phyloP scores from a whole-genome alignment of 2,329 filamentous ascomycete genomes.

The Colletotrichum endophyticum region DNA sequence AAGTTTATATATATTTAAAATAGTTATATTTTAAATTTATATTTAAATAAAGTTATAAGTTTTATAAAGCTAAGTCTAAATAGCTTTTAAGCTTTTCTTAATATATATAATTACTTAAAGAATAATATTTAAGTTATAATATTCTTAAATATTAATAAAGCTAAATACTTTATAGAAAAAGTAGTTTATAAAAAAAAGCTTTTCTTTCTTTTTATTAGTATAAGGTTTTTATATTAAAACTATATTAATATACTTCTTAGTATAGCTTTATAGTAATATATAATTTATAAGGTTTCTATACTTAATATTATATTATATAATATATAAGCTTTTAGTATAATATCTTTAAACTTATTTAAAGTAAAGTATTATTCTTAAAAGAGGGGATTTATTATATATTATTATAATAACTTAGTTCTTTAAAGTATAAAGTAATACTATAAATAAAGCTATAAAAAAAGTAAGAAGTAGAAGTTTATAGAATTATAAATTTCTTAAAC shows the following conservation, averaged over 20 bases:
- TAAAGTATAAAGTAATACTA: not conserved
- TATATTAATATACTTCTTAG: no score
- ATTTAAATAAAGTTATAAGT: not conserved
- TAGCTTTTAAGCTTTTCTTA: not conserved
- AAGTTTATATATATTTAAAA: not conserved
- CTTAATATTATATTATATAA: no score
- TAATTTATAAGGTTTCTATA: no score
- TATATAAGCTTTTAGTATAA: no score
- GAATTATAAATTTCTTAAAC: not conserved
- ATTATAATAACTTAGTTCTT: not conserved
- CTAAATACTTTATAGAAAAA: not conserved
- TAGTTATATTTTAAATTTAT: not conserved
- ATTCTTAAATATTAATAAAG: not conserved
- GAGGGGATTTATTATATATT: not conserved
- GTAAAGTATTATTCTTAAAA: no score
- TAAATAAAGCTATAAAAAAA: not conserved
- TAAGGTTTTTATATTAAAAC: not conserved
- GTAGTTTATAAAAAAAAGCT: not conserved
- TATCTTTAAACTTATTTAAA: constrained; percentile 23
- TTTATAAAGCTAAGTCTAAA: not conserved
- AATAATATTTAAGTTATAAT: not conserved
- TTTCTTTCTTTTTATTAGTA: no score
- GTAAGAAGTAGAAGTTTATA: no score
- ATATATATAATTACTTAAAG: constrained; percentile 19
- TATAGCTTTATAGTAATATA: no score